Base-by-base conservation (phyloP, 768 basidiomycete genomes). In the Suillus clintonianus region DNA sequence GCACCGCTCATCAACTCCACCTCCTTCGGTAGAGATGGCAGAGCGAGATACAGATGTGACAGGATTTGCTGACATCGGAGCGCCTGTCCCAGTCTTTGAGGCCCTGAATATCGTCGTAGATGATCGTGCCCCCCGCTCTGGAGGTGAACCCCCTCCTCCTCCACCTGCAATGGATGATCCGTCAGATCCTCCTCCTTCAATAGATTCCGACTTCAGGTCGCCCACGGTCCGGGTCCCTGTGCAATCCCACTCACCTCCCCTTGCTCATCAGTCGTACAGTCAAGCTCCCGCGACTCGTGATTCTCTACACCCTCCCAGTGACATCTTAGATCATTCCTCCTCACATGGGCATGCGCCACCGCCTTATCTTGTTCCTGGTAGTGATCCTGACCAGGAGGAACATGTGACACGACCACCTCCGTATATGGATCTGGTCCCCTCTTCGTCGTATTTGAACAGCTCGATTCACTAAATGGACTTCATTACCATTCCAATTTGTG, bases 91-190 rank as follows among this genome's bases (percentile, higher is more conserved):
- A 67, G 83, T 83, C 3, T 74, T 92, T 50, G 84, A 82, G 47
- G 70, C 91, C 50, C 84, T 85, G 15, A 77, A 88, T 39, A 88
- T 87, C 55, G 83, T 82, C 56, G 79, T 78, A 39, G 80, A 80
- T 58, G 72, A 70, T 54, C 71, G 75, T 56, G 69, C 68, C 27
- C 67, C 66, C 61, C 75, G 70, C 67, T 77, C 80, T 59, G 77
- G 77, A 34, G 77, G 75, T 50, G 75, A 79, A 27, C 86, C 82
- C 1, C 92, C 90, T 0, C 93, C 92, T 0, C 92, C 92, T 5
- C 91, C 92, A 0, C 89, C 89, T 19, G 87, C 89, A 39, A 83
- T 94, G 80, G 93, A 95, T 69, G 93, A 95, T 74, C 93, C 93
- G 24, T 89, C 88, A 2, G 93, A 95, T 72, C 93, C 92, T 24